These are phyloP conservation scores for Clohesyomyces aquaticus DNA, from an alignment of 495 filamentous ascomycete genomes.

Conservation along the genomic window DNA sequence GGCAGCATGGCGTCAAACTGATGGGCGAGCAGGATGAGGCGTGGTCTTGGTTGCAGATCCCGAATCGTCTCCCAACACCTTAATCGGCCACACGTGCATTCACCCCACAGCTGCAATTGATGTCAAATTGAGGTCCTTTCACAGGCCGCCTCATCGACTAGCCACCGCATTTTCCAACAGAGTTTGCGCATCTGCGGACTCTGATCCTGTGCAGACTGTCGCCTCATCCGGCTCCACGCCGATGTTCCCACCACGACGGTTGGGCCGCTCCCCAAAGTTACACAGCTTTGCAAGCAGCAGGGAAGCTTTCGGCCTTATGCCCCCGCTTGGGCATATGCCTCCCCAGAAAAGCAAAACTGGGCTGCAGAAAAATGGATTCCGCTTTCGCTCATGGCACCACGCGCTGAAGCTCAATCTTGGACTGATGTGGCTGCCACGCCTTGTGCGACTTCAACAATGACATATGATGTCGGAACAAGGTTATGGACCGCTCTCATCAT, in stretches of 20 bases:
- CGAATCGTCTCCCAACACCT: slow-evolving; percentile 15
- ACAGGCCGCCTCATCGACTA: slow-evolving; percentile 5
- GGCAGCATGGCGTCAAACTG: slow-evolving; percentile 9
- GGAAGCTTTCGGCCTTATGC: slow-evolving; percentile 17
- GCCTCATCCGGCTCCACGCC: neutral
- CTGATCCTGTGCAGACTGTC: neutral
- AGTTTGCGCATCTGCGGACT: slow-evolving; percentile 3
- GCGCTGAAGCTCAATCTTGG: no score
- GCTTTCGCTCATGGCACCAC: slow-evolving; percentile 7
- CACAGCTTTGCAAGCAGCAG: slow-evolving; percentile 31
- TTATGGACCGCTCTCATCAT: neutral
- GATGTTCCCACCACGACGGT: slow-evolving; percentile 21
- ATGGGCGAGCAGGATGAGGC: slow-evolving; percentile 25
- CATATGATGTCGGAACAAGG: neutral
- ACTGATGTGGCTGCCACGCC: slow-evolving; percentile 4
- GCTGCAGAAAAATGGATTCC: slow-evolving; percentile 15
- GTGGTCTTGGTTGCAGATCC: slow-evolving; percentile 37
- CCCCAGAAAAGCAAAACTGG: slow-evolving; percentile 26
- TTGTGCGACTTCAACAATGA: neutral
- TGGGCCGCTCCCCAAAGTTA: slow-evolving; percentile 25
- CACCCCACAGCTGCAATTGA: slow-evolving; percentile 5
- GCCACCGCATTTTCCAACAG: slow-evolving; percentile 11
- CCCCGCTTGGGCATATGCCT: no score
- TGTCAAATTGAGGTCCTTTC: slow-evolving; percentile 18
- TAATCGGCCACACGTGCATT: neutral